A percentile compares a stretch with the other conserved stretches of the same genome.
phyloP scores from a whole-genome alignment of 1,284 basidiomycete genomes.

The Ustilago crameri region DNA sequence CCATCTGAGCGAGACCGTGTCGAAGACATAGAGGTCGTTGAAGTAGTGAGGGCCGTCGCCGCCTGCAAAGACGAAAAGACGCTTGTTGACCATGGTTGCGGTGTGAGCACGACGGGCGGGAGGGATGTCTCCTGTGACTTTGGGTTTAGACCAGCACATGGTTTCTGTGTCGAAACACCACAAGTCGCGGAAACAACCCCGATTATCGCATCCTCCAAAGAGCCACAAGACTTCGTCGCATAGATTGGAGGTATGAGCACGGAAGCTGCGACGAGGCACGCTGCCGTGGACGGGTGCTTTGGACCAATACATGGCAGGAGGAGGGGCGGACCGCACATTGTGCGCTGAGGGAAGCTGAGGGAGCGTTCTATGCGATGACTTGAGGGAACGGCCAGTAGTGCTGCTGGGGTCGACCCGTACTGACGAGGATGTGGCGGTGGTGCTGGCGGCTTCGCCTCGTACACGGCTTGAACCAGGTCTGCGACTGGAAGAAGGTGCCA shows the following conservation, averaged over 20 bases:
- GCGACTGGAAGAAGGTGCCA: constrained; percentile 9
- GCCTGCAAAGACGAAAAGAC: constrained; percentile 85
- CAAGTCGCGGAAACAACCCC: constrained; percentile 79
- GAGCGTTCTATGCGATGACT: constrained; percentile 32
- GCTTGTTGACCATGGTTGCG: constrained; percentile 81
- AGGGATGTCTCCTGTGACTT: constrained; percentile 46
- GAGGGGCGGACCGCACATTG: constrained; percentile 47
- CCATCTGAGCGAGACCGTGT: constrained; percentile 72
- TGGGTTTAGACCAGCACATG: constrained; percentile 80
- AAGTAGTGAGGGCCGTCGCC: constrained; percentile 77
- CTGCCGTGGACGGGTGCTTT: constrained; percentile 81
- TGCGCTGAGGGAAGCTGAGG: constrained; percentile 55
- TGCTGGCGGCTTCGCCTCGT: constrained; percentile 12
- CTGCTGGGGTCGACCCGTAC: constrained; percentile 13
- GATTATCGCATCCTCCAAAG: constrained; percentile 87
- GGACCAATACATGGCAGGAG: constrained; percentile 83
- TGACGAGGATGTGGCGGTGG: constrained; percentile 8
- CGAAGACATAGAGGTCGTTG: constrained; percentile 80
- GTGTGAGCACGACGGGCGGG: constrained; percentile 84
- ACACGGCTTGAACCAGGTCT: constrained; percentile 14
- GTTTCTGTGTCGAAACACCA: constrained; percentile 90
- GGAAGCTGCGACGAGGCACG: constrained; percentile 79
- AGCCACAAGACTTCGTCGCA: constrained; percentile 85
- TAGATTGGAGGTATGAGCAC: constrained; percentile 85
- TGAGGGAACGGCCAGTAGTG: constrained; percentile 16